phyloP scores from a whole-genome alignment of 2,329 filamentous ascomycete species.

The Phialophora chinensis region DNA sequence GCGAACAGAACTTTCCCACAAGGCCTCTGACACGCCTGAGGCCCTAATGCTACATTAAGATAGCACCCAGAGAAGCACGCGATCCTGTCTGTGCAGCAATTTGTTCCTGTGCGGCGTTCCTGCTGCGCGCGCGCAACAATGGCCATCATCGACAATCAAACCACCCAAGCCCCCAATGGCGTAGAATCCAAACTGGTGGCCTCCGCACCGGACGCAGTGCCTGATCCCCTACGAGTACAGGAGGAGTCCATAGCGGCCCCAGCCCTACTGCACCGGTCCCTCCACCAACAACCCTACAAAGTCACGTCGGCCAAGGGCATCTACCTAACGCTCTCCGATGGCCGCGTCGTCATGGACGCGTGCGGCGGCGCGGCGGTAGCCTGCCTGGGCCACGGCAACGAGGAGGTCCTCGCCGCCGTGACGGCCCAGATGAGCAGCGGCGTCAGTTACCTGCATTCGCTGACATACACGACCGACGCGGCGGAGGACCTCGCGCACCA shows the following conservation, averaged over 20 bases:
- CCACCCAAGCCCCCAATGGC: background rate
- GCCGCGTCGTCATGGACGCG: conserved; percentile 70
- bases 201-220: background rate
- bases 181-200: background rate
- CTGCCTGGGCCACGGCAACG: conserved; percentile 71
- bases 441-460: conserved; percentile 60
- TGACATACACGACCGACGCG: conserved; percentile 62
- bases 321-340: conserved; percentile 60
- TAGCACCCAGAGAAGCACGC: background rate
- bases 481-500: conserved; percentile 60
- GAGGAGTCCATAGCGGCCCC: conserved; percentile 1
- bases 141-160: background rate
- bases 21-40: background rate
- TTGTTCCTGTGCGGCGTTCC: background rate
- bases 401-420: conserved; percentile 65
- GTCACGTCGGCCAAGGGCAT: conserved; percentile 58
- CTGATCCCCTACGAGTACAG: background rate
- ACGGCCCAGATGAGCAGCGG: conserved; percentile 58
- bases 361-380: conserved; percentile 74
- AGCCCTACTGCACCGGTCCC: conserved; percentile 58
- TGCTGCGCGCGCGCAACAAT: background rate
- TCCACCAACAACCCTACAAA: conserved; percentile 54
- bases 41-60: background rate
- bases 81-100: background rate
- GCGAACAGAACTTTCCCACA: background rate